Base-by-base conservation (phyloP, 371 early-diverging fungal genomes). In the Lichtheimia ornata region DNA sequence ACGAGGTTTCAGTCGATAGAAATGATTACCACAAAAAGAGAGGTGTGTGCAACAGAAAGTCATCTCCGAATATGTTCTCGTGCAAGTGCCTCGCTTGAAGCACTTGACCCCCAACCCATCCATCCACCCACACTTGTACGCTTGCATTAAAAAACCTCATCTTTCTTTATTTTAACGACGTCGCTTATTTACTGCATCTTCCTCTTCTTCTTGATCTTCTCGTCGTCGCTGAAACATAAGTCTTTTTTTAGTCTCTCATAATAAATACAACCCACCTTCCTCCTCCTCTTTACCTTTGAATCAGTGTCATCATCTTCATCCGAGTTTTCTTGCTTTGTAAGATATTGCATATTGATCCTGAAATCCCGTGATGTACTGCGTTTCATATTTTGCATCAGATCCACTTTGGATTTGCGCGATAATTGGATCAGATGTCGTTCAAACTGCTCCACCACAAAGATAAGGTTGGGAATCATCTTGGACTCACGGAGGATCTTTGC, bases 331-430 rank as follows among this genome's bases (percentile, higher is more conserved):
- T 53, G 28, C 61, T 59, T 15, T 63, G 61, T 6, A 84, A 71
- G 0, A 69, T 51, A 43, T 81, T 73, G 11, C 35, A 86, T 65
- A 53, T 84, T 74, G 63, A 90, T 88, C 58, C 76, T 80, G 58
- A 90, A 90, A 61, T 90, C 90, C 50, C 88, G 82, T 20, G 88
- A 80, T 0, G 88, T 90, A 63, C 88, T 86, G 11, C 88, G 76
- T 50, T 87, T 83, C 77, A 88, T 84, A 58, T 84, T 84, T 58
- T 87, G 85, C 67, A 86, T 87, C 58, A 90, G 60, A 59, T 88
- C 81, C 18, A 86, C 80, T 40, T 84, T 86, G 53, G 84, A 77
- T 58, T 86, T 88, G 25, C 88, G 81, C 45, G 85, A 75, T 30
- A 90, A 50, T 49, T 84, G 82, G 53, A 90, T 87, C 53, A 88